Base-by-base conservation (phyloP, 2,329 filamentous ascomycete species). In the Aspergillus arachidicola region DNA sequence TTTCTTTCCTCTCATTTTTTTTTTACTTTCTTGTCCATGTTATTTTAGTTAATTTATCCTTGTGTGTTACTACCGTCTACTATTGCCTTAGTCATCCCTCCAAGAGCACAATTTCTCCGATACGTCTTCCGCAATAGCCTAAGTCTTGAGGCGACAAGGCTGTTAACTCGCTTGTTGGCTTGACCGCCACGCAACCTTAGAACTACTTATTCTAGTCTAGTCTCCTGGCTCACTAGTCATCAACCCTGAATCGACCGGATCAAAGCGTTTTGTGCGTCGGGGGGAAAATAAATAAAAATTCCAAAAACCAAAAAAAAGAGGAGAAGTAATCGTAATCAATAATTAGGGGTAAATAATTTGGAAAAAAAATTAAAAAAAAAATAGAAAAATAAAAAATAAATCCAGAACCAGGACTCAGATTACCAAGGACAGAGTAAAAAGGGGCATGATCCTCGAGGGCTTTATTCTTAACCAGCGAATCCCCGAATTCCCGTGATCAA, bases 141-240 rank as follows among this genome's bases (percentile, higher is more conserved):
- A 36, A 38, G 50, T 30, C 34, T 26, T 60, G 54, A 60, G 58
- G 58, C 48, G 26, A 60, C 58, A 55, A 59, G 46, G 34, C 48
- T 60, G 6, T 34, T 43, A 19, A 48, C 45, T 54, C 14, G 10
- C 14, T 45, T 6, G 26, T 10, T 23, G 21, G 51, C 51, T 55
- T 55, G 51, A 55, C 51, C 51, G 51, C 51, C 34, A 55, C 51
- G 26, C 28, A 38, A 51, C 14, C 4, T 19, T 28, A 26, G 46
- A 19, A 30, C 46, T 30, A 50, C 46, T 50, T 12, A 12, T 41
- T 48, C 45, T 12, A 48, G 45, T 28, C 9, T 50, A 50, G 46
- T 54, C n/a, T 54, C 30, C 32, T 54, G 32, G 32, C n/a, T 23
- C 30, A 34, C 21, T 16, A 54, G 51, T 23, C 32, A 34, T 54